Evolutionary conservation across 169 alveolate species (phyloP), one percentile per base, ranked within the genome.

Genomic region (Babesia caballi): DNA sequence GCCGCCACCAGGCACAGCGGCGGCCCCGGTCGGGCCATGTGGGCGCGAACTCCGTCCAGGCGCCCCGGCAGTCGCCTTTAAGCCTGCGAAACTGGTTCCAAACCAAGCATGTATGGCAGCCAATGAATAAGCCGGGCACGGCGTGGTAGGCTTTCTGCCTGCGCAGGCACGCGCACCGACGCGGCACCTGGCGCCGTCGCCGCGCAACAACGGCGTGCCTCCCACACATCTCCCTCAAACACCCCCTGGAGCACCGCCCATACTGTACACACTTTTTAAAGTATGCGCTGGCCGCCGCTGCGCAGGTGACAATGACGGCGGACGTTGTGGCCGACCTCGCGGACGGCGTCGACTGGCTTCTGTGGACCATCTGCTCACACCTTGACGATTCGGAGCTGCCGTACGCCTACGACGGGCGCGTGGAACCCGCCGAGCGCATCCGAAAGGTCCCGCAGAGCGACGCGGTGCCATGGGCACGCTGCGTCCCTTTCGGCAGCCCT

Each of bases 261-360:
- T n/a, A n/a, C n/a, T 40, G 9, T 14, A 40, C 14, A 14, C n/a
- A 40, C 14, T 11, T 40, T 40, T 40, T 9, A 40, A 40, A 11
- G 14, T 14, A 40, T 40, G 47, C 9, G n/a, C 14, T 40, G 14
- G 47, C 14, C 47, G 9, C 14, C n/a, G n/a, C n/a, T n/a, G n/a
- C n/a, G n/a, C 28, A 27, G 1, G 7, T 7, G 8, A 32, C 36
- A n/a, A 63, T 63, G 73, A 63, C 73, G 50, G 73, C 3, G 28
- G 61, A 63, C 52, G 30, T 40, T 4, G 73, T 36, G 12, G 60
- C 60, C 3, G 73, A 63, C 27, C 15, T 63, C n/a, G 73, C 73
- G 30, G 73, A 63, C n/a, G 46, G 61, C 4, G 63, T 63, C 38
- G 44, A 28, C 73, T 63, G 73, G 73, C 50, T 63, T 46, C 44